phyloP scores from a whole-genome alignment of 768 basidiomycete species.

The Auriscalpium orientale region DNA sequence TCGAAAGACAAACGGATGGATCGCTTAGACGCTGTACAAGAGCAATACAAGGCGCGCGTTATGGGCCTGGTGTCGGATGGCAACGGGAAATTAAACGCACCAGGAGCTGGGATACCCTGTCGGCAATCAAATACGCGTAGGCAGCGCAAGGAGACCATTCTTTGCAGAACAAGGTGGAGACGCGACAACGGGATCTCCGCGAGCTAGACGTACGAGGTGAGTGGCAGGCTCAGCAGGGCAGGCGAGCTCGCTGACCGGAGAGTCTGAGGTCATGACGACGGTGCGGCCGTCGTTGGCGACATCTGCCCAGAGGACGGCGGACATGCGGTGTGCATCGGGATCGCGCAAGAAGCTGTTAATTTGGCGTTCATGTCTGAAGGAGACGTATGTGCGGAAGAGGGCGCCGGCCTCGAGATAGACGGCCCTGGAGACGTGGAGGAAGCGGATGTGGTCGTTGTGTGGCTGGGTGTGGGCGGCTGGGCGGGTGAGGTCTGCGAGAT shows the following conservation, averaged over 20 bases:
- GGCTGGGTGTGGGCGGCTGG: conserved; percentile 23
- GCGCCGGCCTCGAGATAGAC: conserved; percentile 25
- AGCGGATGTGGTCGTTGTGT: conserved; percentile 25
- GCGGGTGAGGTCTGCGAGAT: conserved; percentile 21
- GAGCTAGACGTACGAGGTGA: neutral
- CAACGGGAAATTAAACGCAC: neutral
- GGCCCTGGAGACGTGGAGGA: conserved; percentile 27
- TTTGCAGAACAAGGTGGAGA: conserved; percentile 24
- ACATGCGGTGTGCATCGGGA: conserved; percentile 15
- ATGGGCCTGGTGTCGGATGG: too few relatives aligned
- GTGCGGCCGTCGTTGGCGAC: conserved; percentile 33
- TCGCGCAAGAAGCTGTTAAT: conserved; percentile 21
- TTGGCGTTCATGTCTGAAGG: conserved; percentile 31
- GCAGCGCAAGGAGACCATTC: conserved; percentile 20
- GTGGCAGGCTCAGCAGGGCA: neutral
- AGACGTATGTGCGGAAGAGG: conserved; percentile 26
- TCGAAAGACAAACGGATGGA: conserved; percentile 20
- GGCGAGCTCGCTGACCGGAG: neutral
- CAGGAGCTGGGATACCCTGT: conserved; percentile 15
- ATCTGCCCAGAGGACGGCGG: conserved; percentile 27
- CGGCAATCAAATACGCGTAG: conserved; percentile 29
- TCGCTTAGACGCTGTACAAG: neutral
- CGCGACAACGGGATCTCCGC: conserved; percentile 23
- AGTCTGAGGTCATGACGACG: conserved; percentile 14
- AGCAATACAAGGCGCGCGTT: neutral